Base-by-base conservation (phyloP, 2,329 filamentous ascomycete genomes). In the Ascochyta rabiei region DNA sequence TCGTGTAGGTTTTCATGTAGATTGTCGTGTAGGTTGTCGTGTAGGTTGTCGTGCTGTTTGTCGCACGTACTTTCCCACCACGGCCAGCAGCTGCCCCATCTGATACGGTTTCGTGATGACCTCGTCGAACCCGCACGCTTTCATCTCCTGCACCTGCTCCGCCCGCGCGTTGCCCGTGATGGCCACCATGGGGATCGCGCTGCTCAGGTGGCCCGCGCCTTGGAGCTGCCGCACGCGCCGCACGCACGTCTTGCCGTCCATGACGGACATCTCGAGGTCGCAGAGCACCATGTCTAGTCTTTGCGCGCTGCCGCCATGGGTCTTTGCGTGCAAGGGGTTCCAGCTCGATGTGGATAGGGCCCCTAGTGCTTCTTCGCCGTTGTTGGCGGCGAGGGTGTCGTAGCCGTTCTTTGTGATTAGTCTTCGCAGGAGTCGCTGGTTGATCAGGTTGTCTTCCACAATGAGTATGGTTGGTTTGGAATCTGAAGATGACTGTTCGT, bases 31-130 rank as follows among this genome's bases (percentile, higher is more conserved):
- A n/a, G n/a, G n/a, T n/a, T n/a, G n/a, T n/a, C n/a, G n/a, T n/a
- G n/a, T n/a, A n/a, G n/a, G n/a, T n/a, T n/a, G n/a, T n/a, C n/a
- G n/a, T n/a, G n/a, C n/a, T n/a, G n/a, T n/a, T n/a, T n/a, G n/a
- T n/a, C n/a, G n/a, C 26, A 28, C 26, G 10, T 10, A 28, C 26
- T 8, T 9, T 8, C 9, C 26, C 12, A 54, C 39, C 16, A 54
- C 35, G 13, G 16, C 31, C 23, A 54, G 12, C 30, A 81, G 63
- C 33, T 80, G 77, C 13, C 72, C 68, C 38, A 80, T 79, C 35
- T 77, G 71, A 60, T 80, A 81, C 1, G 79, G 79, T 59, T 81
- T 80, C 15, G 72, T 75, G 12, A 81, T 77, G 12, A 81, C 78
- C 57, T 80, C 78, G 59, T 81, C 77, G 12, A 54, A 45, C 3